Evolutionary conservation across 1,284 basidiomycete species (phyloP).

Genomic region (Sphaerobolus stellatus): DNA sequence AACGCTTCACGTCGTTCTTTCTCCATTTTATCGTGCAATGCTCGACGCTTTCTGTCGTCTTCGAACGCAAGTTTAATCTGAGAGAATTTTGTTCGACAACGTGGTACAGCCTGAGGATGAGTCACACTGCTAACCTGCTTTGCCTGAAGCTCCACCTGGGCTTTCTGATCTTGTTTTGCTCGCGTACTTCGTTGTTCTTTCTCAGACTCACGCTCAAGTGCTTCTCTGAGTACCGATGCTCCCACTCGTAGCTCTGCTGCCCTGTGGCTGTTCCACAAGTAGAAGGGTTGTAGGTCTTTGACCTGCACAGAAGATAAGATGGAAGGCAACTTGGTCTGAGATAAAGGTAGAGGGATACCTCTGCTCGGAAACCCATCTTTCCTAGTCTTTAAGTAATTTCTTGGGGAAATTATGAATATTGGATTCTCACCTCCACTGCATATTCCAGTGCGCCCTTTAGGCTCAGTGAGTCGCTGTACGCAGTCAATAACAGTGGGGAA

Average conservation of each 20-base stretch:
- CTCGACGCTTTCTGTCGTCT: slow-evolving; percentile 66
- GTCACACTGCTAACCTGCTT: slow-evolving; percentile 44
- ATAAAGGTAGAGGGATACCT: slow-evolving; percentile 38
- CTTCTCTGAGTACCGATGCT: slow-evolving; percentile 60
- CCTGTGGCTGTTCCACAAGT: slow-evolving; percentile 55
- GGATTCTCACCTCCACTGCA: slow-evolving; percentile 59
- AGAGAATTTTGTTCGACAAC: background rate
- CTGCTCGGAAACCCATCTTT: slow-evolving; percentile 69
- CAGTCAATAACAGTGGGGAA: slow-evolving; percentile 1
- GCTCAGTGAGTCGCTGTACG: background rate
- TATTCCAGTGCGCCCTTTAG: slow-evolving; percentile 74
- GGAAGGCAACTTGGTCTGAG: background rate
- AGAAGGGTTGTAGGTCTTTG: slow-evolving; percentile 59
- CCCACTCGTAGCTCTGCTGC: slow-evolving; percentile 60
- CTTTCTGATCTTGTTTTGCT: slow-evolving; percentile 55
- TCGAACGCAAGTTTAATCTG: slow-evolving; percentile 73
- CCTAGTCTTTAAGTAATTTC: background rate
- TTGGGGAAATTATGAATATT: background rate
- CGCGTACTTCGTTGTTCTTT: slow-evolving; percentile 51
- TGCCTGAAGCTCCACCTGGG: slow-evolving; percentile 49
- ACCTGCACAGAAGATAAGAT: slow-evolving; percentile 38
- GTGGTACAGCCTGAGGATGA: slow-evolving; percentile 5
- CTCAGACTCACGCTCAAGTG: slow-evolving; percentile 50
- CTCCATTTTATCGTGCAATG: slow-evolving; percentile 56
- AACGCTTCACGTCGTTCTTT: slow-evolving; percentile 41